phyloP scores from a whole-genome alignment of 2,329 filamentous ascomycete genomes.

The Xylariaceae sp. region DNA sequence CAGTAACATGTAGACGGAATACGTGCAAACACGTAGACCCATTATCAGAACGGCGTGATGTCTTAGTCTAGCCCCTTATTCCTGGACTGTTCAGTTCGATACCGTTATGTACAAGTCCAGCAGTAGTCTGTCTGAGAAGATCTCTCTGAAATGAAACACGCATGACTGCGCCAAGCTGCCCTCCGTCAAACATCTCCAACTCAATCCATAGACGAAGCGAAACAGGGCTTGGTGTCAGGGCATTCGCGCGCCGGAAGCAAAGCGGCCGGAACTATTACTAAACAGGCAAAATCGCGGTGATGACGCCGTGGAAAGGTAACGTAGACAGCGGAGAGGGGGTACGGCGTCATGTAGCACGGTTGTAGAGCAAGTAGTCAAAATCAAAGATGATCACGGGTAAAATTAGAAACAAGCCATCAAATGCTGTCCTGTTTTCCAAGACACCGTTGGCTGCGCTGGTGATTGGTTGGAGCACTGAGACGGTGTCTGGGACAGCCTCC shows the following conservation, averaged over 20 bases:
- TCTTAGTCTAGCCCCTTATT: no score
- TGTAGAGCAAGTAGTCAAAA: background rate
- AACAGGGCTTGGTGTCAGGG: no score
- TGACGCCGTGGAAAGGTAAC: background rate
- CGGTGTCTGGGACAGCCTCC: background rate
- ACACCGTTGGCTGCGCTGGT: background rate
- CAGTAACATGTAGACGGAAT: background rate
- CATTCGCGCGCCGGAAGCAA: no score
- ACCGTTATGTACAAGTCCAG: no score
- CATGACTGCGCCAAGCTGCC: no score
- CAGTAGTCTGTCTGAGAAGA: no score
- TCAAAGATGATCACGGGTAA: background rate
- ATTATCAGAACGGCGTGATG: background rate
- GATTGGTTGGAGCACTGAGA: background rate
- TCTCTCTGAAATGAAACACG: no score
- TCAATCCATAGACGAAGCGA: no score
- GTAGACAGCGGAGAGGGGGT: background rate
- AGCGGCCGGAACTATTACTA: background rate
- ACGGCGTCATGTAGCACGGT: conserved; percentile 4
- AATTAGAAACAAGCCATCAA: background rate
- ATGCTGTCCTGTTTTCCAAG: background rate
- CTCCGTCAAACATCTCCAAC: no score
- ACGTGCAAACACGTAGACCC: background rate
- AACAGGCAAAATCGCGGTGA: no score
- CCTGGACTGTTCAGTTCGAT: no score